Base-by-base conservation (phyloP, 192 early-diverging fungal species). In the Coemansia sp. region DNA sequence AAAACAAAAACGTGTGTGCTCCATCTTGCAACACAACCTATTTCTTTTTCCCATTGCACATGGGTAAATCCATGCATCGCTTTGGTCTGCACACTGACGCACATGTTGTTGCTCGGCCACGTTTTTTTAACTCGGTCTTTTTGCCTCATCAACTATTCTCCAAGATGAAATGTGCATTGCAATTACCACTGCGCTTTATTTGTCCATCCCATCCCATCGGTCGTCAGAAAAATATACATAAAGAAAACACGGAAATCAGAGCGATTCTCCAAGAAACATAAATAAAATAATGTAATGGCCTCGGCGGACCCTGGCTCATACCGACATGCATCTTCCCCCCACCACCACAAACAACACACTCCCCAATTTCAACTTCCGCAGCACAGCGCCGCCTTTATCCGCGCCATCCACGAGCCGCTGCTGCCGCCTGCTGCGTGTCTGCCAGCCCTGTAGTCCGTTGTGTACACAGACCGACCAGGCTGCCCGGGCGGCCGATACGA, bases 401-500 rank as follows among this genome's bases (percentile, higher is more conserved):
- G 46, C 11, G 61, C 31, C 46, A 40, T 8, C 72, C 72, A 75
- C 24, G 66, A 68, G 18, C 14, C 40, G n/a, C 54, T 33, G 45
- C 25, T 54, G 30, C 28, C 44, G 25, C 28, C 48, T 5, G 46
- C 46, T 19, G 44, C 33, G 12, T 40, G 27, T 3, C 33, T 6
- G 32, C 42, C 33, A 28, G 45, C 8, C 52, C 52, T 27, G 51
- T 54, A 49, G 63, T 53, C 60, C 54, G 46, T 65, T 48, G 28
- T 75, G 64, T 75, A 75, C 65, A 75, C 62, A 61, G 64, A 56
- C 16, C 47, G 66, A 16, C 24, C 44, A 44, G 58, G 62, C 54
- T 54, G 62, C 11, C 57, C 69, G 10, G 69, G 70, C 22, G 72
- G 72, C n/a, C 72, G 56, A 56, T 75, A 75, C 6, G 72, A 68